Evolutionary conservation across 192 early-diverging fungal genomes (phyloP).

Genomic region (Geranomyces michiganensis): DNA sequence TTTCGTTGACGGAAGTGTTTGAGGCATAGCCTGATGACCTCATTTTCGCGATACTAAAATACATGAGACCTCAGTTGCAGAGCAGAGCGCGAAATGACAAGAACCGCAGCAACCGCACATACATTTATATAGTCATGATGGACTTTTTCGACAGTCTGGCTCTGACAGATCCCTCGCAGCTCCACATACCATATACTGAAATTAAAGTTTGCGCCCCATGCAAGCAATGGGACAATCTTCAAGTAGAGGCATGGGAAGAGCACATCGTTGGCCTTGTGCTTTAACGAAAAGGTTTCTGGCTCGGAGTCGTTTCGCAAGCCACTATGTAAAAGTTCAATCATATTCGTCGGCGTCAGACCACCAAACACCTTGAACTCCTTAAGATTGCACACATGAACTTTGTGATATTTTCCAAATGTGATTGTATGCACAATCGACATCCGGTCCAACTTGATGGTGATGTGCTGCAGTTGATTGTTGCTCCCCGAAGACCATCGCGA

Average conservation of each 20-base stretch:
- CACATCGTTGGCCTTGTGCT: conserved; percentile 70
- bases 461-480: conserved; percentile 90
- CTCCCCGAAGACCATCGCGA: conserved; percentile 88
- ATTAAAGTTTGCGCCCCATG: conserved; percentile 92
- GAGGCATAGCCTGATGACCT: conserved; percentile 82
- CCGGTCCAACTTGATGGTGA: conserved; percentile 86
- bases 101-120: conserved; percentile 15
- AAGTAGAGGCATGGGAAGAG: conserved; percentile 91
- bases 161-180: conserved; percentile 74
- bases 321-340: conserved; percentile 80
- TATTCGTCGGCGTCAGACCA: conserved; percentile 77
- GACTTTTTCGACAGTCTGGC: conserved; percentile 67
- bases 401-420: conserved; percentile 95
- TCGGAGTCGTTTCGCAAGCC: conserved; percentile 68
- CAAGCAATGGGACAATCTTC: conserved; percentile 88
- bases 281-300: conserved; percentile 84
- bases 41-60: conserved; percentile 70
- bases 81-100: too few relatives aligned
- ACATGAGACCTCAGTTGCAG: background rate
- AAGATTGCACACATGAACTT: conserved; percentile 92
- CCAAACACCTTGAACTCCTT: conserved; percentile 97
- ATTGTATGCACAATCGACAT: conserved; percentile 83
- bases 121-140: conserved; percentile 69
- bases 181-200: conserved; percentile 96
- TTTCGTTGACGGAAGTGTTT: conserved; percentile 87